phyloP scores from a whole-genome alignment of 768 basidiomycete genomes.

The Leccinum rimulosum region DNA sequence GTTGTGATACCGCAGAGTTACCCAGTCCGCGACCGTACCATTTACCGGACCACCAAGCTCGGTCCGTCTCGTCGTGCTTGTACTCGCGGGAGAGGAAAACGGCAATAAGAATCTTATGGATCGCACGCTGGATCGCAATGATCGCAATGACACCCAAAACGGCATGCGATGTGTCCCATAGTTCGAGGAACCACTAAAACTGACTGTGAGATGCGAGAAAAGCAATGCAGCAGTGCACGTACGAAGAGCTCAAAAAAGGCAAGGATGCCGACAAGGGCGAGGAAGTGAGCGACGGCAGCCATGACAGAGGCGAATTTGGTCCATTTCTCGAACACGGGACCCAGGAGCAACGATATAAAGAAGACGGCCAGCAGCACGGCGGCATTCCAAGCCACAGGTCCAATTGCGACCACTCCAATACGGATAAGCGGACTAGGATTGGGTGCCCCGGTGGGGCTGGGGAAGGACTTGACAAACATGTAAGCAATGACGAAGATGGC shows the following conservation, averaged over 20 bases:
- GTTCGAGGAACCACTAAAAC: slow-evolving; percentile 88
- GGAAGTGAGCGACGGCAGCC: slow-evolving; percentile 86
- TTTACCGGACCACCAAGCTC: slow-evolving; percentile 98
- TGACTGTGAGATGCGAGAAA: slow-evolving; percentile 26
- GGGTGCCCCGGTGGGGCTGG: slow-evolving; percentile 53
- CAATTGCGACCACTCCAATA: slow-evolving; percentile 83
- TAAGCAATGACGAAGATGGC: slow-evolving; percentile 79
- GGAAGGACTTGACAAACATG: slow-evolving; percentile 94
- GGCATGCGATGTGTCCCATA: slow-evolving; percentile 96
- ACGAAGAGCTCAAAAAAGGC: slow-evolving; percentile 97
- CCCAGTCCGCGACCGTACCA: slow-evolving; percentile 97
- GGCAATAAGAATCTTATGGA: slow-evolving; percentile 92
- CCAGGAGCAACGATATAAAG: slow-evolving; percentile 89
- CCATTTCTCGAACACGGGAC: slow-evolving; percentile 84
- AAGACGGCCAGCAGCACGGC: slow-evolving; percentile 81
- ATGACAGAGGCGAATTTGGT: slow-evolving; percentile 88
- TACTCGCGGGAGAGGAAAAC: slow-evolving; percentile 95
- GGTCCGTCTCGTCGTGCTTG: slow-evolving; percentile 98
- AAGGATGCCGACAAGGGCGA: slow-evolving; percentile 77
- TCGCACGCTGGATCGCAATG: slow-evolving; percentile 84
- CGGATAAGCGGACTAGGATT: slow-evolving; percentile 87
- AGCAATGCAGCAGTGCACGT: slow-evolving; percentile 37
- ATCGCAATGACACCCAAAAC: slow-evolving; percentile 90
- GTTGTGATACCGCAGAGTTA: slow-evolving; percentile 89
- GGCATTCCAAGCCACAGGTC: slow-evolving; percentile 95